These are phyloP conservation scores for Fusarium buxicola DNA, from an alignment of 2,329 filamentous ascomycete species.

Conservation along the genomic window DNA sequence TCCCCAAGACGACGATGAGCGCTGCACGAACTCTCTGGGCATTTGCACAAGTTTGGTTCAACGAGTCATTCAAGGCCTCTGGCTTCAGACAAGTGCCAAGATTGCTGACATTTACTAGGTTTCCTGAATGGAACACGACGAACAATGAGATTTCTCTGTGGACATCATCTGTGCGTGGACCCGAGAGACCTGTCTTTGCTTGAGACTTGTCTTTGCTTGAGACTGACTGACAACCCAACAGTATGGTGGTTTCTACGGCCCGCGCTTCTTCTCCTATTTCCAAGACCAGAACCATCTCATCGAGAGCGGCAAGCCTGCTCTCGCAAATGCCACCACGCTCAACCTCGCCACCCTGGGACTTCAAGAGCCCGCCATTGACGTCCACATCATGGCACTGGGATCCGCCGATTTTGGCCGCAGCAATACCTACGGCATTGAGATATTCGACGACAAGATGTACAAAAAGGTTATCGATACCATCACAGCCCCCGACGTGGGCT, in stretches of 20 bases:
- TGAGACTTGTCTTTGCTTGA: background rate
- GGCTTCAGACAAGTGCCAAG: background rate
- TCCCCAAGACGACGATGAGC: slow-evolving; percentile 60
- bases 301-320: background rate
- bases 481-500: slow-evolving; percentile 53
- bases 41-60: slow-evolving; percentile 69
- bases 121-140: slow-evolving; percentile 64
- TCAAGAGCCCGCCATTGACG: slow-evolving; percentile 75
- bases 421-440: slow-evolving; percentile 72
- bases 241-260: slow-evolving; percentile 75
- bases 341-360: slow-evolving; percentile 71
- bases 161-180: slow-evolving; percentile 61
- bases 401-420: slow-evolving; percentile 67
- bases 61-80: slow-evolving; percentile 33
- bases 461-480: slow-evolving; percentile 20
- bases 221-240: background rate
- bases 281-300: slow-evolving; percentile 68
- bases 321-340: slow-evolving; percentile 58
- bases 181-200: rapidly evolving
- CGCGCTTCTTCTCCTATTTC: slow-evolving; percentile 65
- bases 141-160: slow-evolving; percentile 70
- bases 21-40: slow-evolving; percentile 70
- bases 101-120: slow-evolving; percentile 47
- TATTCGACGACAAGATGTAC: slow-evolving; percentile 60
- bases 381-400: slow-evolving; percentile 65